Conservation (phyloP, 495 filamentous ascomycete genomes). For the Neurospora sp. region DNA sequence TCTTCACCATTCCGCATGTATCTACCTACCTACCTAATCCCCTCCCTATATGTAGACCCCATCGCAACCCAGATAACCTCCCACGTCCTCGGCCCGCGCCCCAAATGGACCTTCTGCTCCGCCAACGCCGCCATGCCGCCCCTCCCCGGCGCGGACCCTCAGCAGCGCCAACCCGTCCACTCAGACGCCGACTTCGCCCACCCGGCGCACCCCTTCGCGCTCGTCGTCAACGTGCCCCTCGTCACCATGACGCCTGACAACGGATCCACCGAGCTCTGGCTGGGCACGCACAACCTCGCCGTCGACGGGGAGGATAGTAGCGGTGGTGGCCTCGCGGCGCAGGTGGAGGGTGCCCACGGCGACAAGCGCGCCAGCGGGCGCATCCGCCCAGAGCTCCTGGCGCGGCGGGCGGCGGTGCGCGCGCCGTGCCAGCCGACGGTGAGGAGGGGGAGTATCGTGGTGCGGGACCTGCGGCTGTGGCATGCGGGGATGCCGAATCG, state of each 20-base stretch:
- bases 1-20: background rate
- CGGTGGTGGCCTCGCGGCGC: slow-evolving; percentile 35
- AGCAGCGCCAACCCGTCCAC: slow-evolving; percentile 41
- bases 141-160: slow-evolving; percentile 21
- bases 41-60: slow-evolving; percentile 22
- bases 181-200: slow-evolving; percentile 48
- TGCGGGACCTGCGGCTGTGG: slow-evolving; percentile 50
- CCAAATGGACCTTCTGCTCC: slow-evolving; percentile 40
- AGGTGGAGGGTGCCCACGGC: background rate
- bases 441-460: slow-evolving; percentile 41
- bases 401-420: slow-evolving; percentile 24
- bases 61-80: slow-evolving; percentile 41
- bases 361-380: slow-evolving; percentile 14
- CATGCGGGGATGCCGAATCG: slow-evolving; percentile 51
- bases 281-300: slow-evolving; percentile 41
- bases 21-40: background rate
- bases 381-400: slow-evolving; percentile 33
- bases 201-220: slow-evolving; percentile 42
- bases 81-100: slow-evolving; percentile 37
- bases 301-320: slow-evolving; percentile 17
- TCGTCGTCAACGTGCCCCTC: slow-evolving; percentile 46
- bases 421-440: slow-evolving; percentile 40
- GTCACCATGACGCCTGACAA: slow-evolving; percentile 42
- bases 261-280: slow-evolving; percentile 50
- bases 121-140: slow-evolving; percentile 45